Percentiles rank a stretch among this genome's conserved stretches.
These are phyloP conservation scores for Arachnopeziza araneosa DNA, from an alignment of 2,329 filamentous ascomycete genomes.

Conservation along the genomic window DNA sequence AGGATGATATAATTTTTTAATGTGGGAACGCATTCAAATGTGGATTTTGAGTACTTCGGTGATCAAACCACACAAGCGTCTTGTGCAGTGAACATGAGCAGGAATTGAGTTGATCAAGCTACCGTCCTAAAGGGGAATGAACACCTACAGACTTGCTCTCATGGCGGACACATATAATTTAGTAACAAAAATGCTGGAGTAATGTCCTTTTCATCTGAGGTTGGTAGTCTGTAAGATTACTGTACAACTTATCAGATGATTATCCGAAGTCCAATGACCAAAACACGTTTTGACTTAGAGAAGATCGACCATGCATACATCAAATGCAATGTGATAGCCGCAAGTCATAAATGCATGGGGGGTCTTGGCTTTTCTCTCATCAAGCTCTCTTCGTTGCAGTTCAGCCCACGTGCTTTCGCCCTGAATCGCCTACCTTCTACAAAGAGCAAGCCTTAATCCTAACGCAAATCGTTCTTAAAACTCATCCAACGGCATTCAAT, in stretches of 20 bases:
- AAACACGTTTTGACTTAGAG: background rate
- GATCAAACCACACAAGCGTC: background rate
- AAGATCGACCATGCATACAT: background rate
- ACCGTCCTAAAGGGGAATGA: no score
- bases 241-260: background rate
- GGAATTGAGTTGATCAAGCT: no score
- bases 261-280: background rate
- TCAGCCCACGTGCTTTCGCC: background rate
- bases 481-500: background rate
- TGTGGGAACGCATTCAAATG: background rate
- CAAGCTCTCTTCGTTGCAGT: background rate
- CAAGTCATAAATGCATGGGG: background rate
- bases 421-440: background rate
- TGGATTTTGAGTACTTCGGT: background rate
- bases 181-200: background rate
- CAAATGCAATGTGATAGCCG: background rate
- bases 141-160: no score
- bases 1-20: conserved; percentile 20
- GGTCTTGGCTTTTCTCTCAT: background rate
- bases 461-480: background rate
- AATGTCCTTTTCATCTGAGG: no score
- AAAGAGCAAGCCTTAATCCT: background rate
- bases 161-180: no score
- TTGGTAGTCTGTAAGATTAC: background rate
- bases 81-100: no score